Base-by-base conservation (phyloP, 768 basidiomycete genomes). In the Candolleomyces eurysporus region DNA sequence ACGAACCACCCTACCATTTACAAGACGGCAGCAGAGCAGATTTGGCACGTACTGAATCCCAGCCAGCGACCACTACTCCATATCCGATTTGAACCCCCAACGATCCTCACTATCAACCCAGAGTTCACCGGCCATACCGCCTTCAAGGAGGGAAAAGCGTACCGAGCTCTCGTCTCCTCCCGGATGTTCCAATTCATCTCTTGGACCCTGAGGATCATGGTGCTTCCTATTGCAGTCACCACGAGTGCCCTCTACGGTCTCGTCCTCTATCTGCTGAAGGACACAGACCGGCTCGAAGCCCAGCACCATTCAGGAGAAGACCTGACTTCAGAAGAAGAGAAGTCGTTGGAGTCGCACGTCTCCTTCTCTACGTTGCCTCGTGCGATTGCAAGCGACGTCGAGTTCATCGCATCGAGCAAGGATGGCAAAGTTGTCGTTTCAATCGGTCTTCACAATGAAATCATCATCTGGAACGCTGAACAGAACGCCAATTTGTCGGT, bases 221-320 rank as follows among this genome's bases (percentile, higher is more conserved):
- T 93, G 2, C 73, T 95, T 0, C 96, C 96, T 0, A 96, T 97
- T 69, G 83, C 85, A 8, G 79, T 80, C 5, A 96, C 96, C 0
- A 91, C 90, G 7, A 75, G 82, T 26, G 72, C 83, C 4, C 79
- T 98, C 10, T 98, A 91, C 71, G 80, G 83, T 8, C 74, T 98
- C 11, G 78, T 96, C 8, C 79, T 93, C 10, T 95, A 95, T 70
- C 80, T 99, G 2, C 78, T 98, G 63, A 96, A 96, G 76, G 89
- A 96, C 65, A 86, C 93, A 0, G 95, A 99, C 61, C 83, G 95
- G 0, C 81, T 97, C 40, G 95, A 95, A 67, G 90, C 92, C 3
- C 93, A 95, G 67, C 81, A 89, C 45, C 82, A 89, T 68, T 81
- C 84, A 36, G 76, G 77, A 1, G 84, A 84, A 40, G 68, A 77